Conservation (phyloP, 495 filamentous ascomycete species). For the Penicillium argentinense region DNA sequence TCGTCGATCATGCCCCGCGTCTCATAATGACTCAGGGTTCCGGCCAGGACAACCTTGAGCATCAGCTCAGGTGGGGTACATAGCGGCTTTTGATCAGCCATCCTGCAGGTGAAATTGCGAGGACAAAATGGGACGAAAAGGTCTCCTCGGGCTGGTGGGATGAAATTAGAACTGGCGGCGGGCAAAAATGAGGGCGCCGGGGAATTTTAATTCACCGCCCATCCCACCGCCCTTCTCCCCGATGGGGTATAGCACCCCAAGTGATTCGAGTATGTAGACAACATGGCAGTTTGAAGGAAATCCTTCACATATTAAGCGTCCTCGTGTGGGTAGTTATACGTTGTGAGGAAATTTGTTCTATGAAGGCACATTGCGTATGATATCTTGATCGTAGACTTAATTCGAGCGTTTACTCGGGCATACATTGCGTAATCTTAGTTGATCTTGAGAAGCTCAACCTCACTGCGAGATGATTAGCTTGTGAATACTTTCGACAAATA, state of each 20-base stretch:
- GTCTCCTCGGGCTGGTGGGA: slow-evolving; percentile 15
- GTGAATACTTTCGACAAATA: neutral
- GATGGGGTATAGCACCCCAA: no score
- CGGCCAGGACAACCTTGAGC: slow-evolving; percentile 48
- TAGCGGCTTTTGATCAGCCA: slow-evolving; percentile 40
- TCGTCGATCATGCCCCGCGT: slow-evolving; percentile 53
- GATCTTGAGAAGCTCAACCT: slow-evolving; percentile 46
- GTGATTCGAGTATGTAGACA: no score
- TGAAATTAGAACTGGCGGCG: slow-evolving; percentile 6
- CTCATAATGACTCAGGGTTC: slow-evolving; percentile 51
- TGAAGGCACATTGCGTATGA: no score
- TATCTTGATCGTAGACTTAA: no score
- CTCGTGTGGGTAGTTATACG: no score
- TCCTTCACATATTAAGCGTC: no score
- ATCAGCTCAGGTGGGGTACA: slow-evolving; percentile 50
- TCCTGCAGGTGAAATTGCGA: slow-evolving; percentile 10
- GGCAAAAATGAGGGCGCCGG: slow-evolving; percentile 6
- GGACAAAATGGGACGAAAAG: neutral
- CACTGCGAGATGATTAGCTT: slow-evolving; percentile 28
- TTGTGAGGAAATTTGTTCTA: no score
- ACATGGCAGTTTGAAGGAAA: no score
- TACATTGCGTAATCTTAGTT: slow-evolving; percentile 17
- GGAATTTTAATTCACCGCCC: slow-evolving; percentile 7
- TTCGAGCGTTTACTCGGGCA: neutral
- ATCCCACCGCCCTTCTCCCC: slow-evolving; percentile 2